phyloP scores from a whole-genome alignment of 306 rosid species.

The Luffa aegyptiaca region DNA sequence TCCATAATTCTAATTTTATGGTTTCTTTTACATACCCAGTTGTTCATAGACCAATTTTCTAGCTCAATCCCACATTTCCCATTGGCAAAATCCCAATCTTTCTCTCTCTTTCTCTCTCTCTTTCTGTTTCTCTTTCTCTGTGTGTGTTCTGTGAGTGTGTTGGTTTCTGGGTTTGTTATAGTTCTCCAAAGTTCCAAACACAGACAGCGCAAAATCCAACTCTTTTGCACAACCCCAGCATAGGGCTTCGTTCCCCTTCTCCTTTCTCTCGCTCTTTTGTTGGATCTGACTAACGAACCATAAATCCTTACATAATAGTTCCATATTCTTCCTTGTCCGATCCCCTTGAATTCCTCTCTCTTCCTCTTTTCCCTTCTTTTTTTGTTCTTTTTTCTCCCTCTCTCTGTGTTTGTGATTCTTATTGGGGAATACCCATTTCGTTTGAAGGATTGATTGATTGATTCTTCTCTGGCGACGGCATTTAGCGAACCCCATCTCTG shows the following conservation, averaged over 20 bases:
- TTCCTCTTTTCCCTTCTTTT: background rate
- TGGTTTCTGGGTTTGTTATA: slow-evolving; percentile 6
- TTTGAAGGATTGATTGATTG: background rate
- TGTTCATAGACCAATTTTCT: background rate
- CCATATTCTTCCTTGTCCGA: slow-evolving; percentile 2
- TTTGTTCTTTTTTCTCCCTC: background rate
- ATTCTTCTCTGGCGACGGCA: background rate
- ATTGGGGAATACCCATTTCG: background rate
- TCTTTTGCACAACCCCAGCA: slow-evolving; percentile 30
- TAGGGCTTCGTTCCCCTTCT: slow-evolving; percentile 51
- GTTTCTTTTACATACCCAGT: background rate
- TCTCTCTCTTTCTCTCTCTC: background rate
- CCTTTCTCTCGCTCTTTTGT: slow-evolving; percentile 12
- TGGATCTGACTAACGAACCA: slow-evolving; percentile 11
- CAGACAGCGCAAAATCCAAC: slow-evolving; percentile 45
- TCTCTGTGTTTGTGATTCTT: background rate
- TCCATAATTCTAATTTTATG: background rate
- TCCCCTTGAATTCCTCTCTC: slow-evolving; percentile 7
- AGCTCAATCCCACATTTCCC: slow-evolving; percentile 7
- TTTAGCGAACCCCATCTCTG: background rate
- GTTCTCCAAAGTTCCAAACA: slow-evolving; percentile 5
- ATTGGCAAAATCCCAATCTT: slow-evolving; percentile 6
- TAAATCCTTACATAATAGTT: background rate
- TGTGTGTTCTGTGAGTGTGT: slow-evolving; percentile 9
- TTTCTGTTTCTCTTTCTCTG: slow-evolving; percentile 4